Percentiles rank a stretch among this genome's conserved stretches.
These are phyloP conservation scores for Alternaria rosae DNA, from an alignment of 2,329 filamentous ascomycete species.

Conservation along the genomic window DNA sequence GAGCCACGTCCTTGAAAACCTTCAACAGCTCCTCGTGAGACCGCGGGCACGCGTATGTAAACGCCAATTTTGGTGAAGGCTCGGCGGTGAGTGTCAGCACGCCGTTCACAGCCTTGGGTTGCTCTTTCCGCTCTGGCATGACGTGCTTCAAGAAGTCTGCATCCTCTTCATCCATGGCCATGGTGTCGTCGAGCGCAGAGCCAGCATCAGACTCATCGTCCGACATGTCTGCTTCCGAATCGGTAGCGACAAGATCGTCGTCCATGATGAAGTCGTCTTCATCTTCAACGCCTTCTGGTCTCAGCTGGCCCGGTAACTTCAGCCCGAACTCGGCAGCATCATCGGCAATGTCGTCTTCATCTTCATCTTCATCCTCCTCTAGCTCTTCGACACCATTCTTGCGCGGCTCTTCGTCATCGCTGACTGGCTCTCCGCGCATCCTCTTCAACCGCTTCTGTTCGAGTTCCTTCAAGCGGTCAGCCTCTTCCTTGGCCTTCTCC, in stretches of 20 bases:
- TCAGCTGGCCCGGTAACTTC: slow-evolving; percentile 60
- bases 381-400: slow-evolving; percentile 42
- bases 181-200: slow-evolving; percentile 46
- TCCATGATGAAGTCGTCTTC: slow-evolving; percentile 95
- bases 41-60: slow-evolving; percentile 85
- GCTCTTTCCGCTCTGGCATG: slow-evolving; percentile 40
- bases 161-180: slow-evolving; percentile 56
- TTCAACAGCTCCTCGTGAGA: slow-evolving; percentile 76
- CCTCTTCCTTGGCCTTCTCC: slow-evolving; percentile 70
- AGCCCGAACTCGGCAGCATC: slow-evolving; percentile 70
- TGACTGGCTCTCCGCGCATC: slow-evolving; percentile 85
- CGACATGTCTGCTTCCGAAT: slow-evolving; percentile 62
- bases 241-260: slow-evolving; percentile 84
- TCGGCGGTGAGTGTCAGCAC: slow-evolving; percentile 53
- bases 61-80: slow-evolving; percentile 68
- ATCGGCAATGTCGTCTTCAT: slow-evolving; percentile 49
- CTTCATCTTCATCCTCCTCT: slow-evolving; percentile 48
- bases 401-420: slow-evolving; percentile 69
- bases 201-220: slow-evolving; percentile 39
- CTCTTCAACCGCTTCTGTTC: slow-evolving; percentile 83
- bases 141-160: slow-evolving; percentile 58
- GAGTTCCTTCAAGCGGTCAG: slow-evolving; percentile 76
- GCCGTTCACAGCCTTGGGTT: slow-evolving; percentile 47
- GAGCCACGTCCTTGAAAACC: slow-evolving; percentile 67
- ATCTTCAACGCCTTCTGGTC: slow-evolving; percentile 69